Conservation (phyloP, 2,329 filamentous ascomycete genomes). For the Penicillium sp. region DNA sequence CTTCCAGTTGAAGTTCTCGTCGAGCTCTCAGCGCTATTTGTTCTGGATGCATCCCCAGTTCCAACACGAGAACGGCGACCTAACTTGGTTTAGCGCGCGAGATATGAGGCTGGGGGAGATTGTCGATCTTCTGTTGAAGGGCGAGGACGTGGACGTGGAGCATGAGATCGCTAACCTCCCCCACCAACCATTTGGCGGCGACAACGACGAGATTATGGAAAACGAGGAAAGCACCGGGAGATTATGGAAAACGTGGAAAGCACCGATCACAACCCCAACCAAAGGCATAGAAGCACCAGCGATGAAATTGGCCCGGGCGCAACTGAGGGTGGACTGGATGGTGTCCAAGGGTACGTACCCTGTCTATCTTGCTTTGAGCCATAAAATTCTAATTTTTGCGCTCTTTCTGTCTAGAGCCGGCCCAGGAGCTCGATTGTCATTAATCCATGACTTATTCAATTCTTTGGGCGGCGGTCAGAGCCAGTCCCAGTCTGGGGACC, state of each 20-base stretch:
- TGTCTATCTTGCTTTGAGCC: slow-evolving; percentile 16
- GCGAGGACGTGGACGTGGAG: slow-evolving; percentile 79
- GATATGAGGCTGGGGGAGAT: slow-evolving; percentile 86
- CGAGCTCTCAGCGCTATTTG: slow-evolving; percentile 83
- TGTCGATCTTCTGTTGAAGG: slow-evolving; percentile 78
- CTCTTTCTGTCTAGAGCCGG: slow-evolving; percentile 53
- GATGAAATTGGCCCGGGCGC: slow-evolving; percentile 83
- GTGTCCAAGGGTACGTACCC: slow-evolving; percentile 97
- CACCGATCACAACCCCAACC: slow-evolving; percentile 55
- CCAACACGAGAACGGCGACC: slow-evolving; percentile 68
- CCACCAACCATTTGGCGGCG: slow-evolving; percentile 50
- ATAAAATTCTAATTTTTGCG: slow-evolving; percentile 13
- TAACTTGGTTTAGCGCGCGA: slow-evolving; percentile 76
- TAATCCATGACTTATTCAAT: slow-evolving; percentile 83
- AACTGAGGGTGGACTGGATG: slow-evolving; percentile 91
- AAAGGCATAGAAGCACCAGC: slow-evolving; percentile 60
- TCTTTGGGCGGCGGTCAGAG: slow-evolving; percentile 64
- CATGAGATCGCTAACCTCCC: slow-evolving; percentile 67
- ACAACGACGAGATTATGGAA: slow-evolving; percentile 75
- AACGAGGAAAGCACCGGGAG: no score
- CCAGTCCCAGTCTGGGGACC: slow-evolving; percentile 44
- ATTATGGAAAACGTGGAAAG: slow-evolving; percentile 76
- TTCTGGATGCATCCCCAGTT: slow-evolving; percentile 96
- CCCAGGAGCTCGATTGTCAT: slow-evolving; percentile 67
- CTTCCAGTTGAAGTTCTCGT: slow-evolving; percentile 89